Conservation (phyloP, 2,329 filamentous ascomycete species). For the Chrysosphaeria jannelii region DNA sequence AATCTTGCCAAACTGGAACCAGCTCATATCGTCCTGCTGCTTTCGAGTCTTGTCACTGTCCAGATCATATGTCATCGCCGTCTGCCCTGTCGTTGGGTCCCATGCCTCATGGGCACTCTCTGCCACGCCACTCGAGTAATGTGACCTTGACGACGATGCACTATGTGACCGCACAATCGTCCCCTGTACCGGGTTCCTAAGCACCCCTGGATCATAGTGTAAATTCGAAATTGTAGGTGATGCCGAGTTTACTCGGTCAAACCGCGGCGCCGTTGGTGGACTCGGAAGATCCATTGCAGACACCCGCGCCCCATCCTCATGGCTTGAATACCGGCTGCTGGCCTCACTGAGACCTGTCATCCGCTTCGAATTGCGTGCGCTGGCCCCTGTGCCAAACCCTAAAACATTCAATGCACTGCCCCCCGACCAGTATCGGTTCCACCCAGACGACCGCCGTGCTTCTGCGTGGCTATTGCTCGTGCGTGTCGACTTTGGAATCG, state of each 20-base stretch:
- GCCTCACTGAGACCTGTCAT: constrained; percentile 22
- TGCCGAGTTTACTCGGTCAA: constrained; percentile 35
- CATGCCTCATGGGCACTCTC: constrained; percentile 28
- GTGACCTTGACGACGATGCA: constrained; percentile 15
- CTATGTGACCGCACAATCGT: constrained; percentile 27
- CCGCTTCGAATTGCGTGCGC: constrained; percentile 10
- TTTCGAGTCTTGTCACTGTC: constrained; percentile 14
- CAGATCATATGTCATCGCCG: constrained; percentile 6
- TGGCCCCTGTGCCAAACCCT: constrained; percentile 18
- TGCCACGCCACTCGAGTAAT: constrained; percentile 33
- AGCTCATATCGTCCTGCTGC: constrained; percentile 41
- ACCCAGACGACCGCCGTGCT: constrained; percentile 37
- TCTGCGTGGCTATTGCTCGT: constrained; percentile 12
- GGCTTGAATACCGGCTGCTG: constrained; percentile 21
- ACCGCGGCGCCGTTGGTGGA: constrained; percentile 19
- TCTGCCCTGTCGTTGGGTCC: constrained; percentile 13
- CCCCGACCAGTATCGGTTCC: constrained; percentile 52
- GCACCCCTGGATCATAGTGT: constrained; percentile 18
- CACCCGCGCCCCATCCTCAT: constrained; percentile 36
- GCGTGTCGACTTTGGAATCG: constrained; percentile 6
- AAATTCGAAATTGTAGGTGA: constrained; percentile 39
- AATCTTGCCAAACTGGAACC: constrained; percentile 36
- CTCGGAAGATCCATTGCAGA: constrained; percentile 32
- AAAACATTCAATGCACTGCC: constrained; percentile 37
- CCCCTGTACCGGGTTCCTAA: constrained; percentile 25